Evolutionary conservation across 768 basidiomycete species (phyloP).

Genomic region (Amanita rubescens): DNA sequence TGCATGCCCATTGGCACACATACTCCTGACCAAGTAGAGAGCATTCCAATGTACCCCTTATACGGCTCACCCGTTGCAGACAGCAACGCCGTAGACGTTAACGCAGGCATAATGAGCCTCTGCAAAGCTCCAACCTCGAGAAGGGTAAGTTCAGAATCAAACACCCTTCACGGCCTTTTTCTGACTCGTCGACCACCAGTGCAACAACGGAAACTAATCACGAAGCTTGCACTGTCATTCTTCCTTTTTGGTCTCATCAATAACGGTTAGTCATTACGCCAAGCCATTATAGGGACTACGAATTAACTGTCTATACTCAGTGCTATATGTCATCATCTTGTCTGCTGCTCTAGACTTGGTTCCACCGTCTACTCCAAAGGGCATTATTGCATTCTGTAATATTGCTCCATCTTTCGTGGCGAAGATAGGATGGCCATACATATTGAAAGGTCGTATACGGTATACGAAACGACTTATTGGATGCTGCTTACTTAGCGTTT

Average conservation of each 20-base stretch:
- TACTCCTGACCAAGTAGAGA: constrained; percentile 3
- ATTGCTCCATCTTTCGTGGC: constrained; percentile 83
- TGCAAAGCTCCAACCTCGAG: neutral
- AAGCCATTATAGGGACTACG: neutral
- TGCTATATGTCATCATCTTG: constrained; percentile 93
- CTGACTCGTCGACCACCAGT: constrained; percentile 11
- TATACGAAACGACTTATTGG: constrained; percentile 69
- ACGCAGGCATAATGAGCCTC: neutral
- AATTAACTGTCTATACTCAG: constrained; percentile 28
- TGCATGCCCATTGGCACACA: neutral
- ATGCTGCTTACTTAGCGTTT: constrained; percentile 67
- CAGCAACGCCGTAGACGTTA: neutral
- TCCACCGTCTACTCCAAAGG: constrained; percentile 86
- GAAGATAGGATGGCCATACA: constrained; percentile 88
- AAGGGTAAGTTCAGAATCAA: neutral
- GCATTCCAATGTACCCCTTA: neutral
- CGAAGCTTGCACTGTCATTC: constrained; percentile 57
- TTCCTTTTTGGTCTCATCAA: constrained; percentile 91
- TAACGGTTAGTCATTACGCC: constrained; percentile 47
- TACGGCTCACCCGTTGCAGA: constrained; percentile 3
- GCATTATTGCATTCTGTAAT: constrained; percentile 92
- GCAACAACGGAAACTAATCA: constrained; percentile 23
- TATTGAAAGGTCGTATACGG: constrained; percentile 78
- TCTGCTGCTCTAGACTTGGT: constrained; percentile 95
- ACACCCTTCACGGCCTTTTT: too few relatives aligned